These are phyloP conservation scores for Orychophragmus violaceus DNA, from an alignment of 345 rosid genomes.

Conservation along the genomic window DNA sequence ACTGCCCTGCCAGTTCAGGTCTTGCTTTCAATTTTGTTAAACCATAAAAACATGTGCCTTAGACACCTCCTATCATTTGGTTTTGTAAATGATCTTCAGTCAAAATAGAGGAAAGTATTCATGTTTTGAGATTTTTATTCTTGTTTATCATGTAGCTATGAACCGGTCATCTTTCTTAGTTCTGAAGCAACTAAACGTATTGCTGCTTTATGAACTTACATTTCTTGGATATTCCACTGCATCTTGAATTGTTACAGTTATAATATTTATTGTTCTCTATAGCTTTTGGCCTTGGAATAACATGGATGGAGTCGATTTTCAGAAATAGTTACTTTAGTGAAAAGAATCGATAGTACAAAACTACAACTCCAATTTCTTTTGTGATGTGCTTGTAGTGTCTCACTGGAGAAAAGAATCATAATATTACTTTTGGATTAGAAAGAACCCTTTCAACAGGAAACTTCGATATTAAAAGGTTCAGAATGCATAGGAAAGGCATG, in stretches of 20 bases:
- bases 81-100: too few species aligned
- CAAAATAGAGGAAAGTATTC: too few species aligned
- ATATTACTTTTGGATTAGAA: constrained; percentile 57
- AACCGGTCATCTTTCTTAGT: not conserved
- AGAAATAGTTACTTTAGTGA: not conserved
- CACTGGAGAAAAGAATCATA: constrained; percentile 25
- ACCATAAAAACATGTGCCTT: too few species aligned
- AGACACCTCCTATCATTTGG: too few species aligned
- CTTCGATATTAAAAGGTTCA: constrained; percentile 85
- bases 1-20: not conserved
- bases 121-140: too few species aligned
- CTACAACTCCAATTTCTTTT: not conserved
- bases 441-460: constrained; percentile 93
- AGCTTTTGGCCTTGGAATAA: not conserved
- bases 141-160: too few species aligned
- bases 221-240: not conserved
- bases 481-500: constrained; percentile 96
- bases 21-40: too few species aligned
- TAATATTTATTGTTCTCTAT: not conserved
- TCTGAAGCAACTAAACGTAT: too few species aligned
- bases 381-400: constrained; percentile 34
- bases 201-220: constrained; percentile 1
- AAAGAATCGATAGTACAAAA: not conserved
- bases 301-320: not conserved
- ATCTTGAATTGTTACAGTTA: not conserved